Evolutionary conservation across 2,329 filamentous ascomycete species (phyloP).

Genomic region (Penicillium sp.): DNA sequence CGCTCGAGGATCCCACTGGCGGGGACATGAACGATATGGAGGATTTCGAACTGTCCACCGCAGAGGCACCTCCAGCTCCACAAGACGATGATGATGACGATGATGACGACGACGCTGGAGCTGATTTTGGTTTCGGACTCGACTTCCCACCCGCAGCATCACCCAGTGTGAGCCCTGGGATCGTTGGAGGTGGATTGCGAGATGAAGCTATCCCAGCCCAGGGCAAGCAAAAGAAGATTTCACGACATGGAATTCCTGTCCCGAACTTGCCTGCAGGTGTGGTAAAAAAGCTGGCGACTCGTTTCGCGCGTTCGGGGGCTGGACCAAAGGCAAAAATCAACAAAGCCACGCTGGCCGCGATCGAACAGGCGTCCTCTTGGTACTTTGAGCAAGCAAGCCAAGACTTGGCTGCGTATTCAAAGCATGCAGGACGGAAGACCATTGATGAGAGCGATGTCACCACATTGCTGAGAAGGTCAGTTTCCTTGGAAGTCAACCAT

Average conservation of each 20-base stretch:
- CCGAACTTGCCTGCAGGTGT: slow-evolving; percentile 71
- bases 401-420: slow-evolving; percentile 75
- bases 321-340: slow-evolving; percentile 67
- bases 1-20: slow-evolving; percentile 32
- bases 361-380: slow-evolving; percentile 82
- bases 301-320: slow-evolving; percentile 67
- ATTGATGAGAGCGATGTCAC: slow-evolving; percentile 84
- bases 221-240: slow-evolving; percentile 58
- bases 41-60: slow-evolving; percentile 35
- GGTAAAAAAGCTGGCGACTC: slow-evolving; percentile 66
- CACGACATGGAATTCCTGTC: slow-evolving; percentile 71
- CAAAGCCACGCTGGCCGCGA: slow-evolving; percentile 70
- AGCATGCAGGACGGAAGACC: slow-evolving; percentile 77
- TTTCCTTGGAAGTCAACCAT: slow-evolving; percentile 20
- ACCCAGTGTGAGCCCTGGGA: slow-evolving; percentile 33
- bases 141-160: slow-evolving; percentile 31
- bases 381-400: slow-evolving; percentile 87
- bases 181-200: slow-evolving; percentile 39
- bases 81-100: slow-evolving; percentile 28
- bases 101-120: slow-evolving; percentile 25
- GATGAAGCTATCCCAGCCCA: slow-evolving; percentile 31
- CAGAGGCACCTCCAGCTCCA: slow-evolving; percentile 27
- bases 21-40: slow-evolving; percentile 37
- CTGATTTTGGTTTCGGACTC: slow-evolving; percentile 35
- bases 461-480: slow-evolving; percentile 78